Percentiles rank a stretch among this genome's conserved stretches.
Evolutionary conservation across 1,139 yeast genomes (phyloP).

Genomic region (Diutina neorugosa): DNA sequence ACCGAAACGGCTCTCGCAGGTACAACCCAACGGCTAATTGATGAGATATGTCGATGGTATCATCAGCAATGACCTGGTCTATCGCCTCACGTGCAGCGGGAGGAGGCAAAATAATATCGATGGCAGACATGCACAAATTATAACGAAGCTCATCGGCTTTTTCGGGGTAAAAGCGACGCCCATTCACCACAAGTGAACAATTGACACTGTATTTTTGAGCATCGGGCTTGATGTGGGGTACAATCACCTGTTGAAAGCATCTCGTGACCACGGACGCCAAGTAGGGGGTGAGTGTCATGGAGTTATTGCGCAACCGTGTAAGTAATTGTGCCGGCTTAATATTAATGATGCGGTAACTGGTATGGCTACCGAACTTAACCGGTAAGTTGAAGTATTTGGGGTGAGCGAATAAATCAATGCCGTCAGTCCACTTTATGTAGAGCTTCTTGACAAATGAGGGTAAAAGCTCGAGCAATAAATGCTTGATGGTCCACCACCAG

Average conservation of each 20-base stretch:
- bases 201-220: background rate
- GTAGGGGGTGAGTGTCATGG: background rate
- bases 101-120: background rate
- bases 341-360: background rate
- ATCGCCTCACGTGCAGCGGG: background rate
- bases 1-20: background rate
- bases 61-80: background rate
- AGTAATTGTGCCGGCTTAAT: background rate
- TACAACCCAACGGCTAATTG: background rate
- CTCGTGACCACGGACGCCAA: background rate
- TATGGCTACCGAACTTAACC: background rate
- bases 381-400: background rate
- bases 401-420: background rate
- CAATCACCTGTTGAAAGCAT: background rate
- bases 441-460: background rate
- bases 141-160: background rate
- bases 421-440: background rate
- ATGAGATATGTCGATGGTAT: background rate
- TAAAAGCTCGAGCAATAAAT: background rate
- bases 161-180: conserved; percentile 1
- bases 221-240: background rate
- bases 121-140: background rate
- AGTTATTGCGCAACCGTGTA: background rate
- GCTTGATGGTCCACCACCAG: background rate
- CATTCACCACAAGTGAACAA: background rate